Conservation (phyloP, 345 rosid species). For the Citropsis articulata region DNA sequence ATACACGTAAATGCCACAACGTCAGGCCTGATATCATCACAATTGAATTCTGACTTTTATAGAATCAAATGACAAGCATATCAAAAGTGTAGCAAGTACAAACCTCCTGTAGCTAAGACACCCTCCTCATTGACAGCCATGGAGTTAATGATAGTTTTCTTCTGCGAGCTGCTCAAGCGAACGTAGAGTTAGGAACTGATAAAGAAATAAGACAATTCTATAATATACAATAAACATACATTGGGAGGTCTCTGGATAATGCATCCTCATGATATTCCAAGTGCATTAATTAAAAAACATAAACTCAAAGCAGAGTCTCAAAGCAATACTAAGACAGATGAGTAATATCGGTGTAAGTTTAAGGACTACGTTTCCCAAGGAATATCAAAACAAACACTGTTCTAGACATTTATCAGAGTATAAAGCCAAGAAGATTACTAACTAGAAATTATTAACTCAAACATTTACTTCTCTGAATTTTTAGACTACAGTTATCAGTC, state of each 20-base stretch:
- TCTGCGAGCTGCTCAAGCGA: slow-evolving; percentile 77
- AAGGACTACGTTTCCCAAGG: background rate
- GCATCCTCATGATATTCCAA: background rate
- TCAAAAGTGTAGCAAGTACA: background rate
- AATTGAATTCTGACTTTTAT: background rate
- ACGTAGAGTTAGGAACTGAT: background rate
- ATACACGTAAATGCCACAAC: background rate
- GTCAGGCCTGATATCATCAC: background rate
- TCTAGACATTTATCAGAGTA: background rate
- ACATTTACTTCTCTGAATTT: background rate
- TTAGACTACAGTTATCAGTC: background rate
- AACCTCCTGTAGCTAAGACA: slow-evolving; percentile 96
- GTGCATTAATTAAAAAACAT: background rate
- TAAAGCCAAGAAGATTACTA: background rate
- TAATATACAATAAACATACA: background rate
- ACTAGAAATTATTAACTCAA: background rate
- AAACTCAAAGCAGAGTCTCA: background rate
- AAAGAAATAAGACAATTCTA: background rate
- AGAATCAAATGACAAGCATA: background rate
- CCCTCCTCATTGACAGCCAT: slow-evolving; percentile 98
- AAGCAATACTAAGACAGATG: background rate
- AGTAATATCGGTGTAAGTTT: background rate
- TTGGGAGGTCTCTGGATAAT: background rate
- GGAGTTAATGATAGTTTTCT: slow-evolving; percentile 90
- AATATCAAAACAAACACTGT: background rate